Conservation (phyloP, 805 yeast genomes). For the Komagataella ulmi region DNA sequence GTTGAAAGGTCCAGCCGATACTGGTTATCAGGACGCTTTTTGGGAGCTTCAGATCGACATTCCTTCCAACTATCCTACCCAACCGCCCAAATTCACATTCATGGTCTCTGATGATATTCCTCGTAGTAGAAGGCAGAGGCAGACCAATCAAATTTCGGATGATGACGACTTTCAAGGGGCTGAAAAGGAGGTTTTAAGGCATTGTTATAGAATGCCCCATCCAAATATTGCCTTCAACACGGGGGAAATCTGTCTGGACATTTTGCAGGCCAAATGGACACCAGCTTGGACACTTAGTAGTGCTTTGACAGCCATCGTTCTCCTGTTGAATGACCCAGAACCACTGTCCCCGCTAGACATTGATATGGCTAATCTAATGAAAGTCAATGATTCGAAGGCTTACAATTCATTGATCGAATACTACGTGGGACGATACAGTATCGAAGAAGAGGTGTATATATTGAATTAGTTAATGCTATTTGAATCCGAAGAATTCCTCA, state of each 20-base stretch:
- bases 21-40: slow-evolving; percentile 37
- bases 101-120: slow-evolving; percentile 4
- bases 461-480: slow-evolving; percentile 4
- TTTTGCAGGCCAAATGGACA: slow-evolving; percentile 49
- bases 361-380: slow-evolving; percentile 49
- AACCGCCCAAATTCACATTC: slow-evolving; percentile 46
- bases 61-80: slow-evolving; percentile 37
- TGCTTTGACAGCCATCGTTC: slow-evolving; percentile 40
- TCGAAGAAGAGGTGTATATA: neutral
- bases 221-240: slow-evolving; percentile 35
- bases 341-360: slow-evolving; percentile 61
- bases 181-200: neutral
- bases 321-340: slow-evolving; percentile 50
- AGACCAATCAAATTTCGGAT: neutral
- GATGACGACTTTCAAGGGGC: neutral
- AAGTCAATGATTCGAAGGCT: slow-evolving; percentile 31
- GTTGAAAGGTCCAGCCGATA: slow-evolving; percentile 36
- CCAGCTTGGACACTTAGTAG: slow-evolving; percentile 61
- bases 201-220: slow-evolving; percentile 24
- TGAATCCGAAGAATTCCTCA: slow-evolving; percentile 19
- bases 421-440: slow-evolving; percentile 15
- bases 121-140: neutral
- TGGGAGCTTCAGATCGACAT: slow-evolving; percentile 37
- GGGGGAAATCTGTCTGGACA: slow-evolving; percentile 64
- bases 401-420: slow-evolving; percentile 27